phyloP scores from a whole-genome alignment of 192 early-diverging fungal genomes.

The Coemansia sp. region DNA sequence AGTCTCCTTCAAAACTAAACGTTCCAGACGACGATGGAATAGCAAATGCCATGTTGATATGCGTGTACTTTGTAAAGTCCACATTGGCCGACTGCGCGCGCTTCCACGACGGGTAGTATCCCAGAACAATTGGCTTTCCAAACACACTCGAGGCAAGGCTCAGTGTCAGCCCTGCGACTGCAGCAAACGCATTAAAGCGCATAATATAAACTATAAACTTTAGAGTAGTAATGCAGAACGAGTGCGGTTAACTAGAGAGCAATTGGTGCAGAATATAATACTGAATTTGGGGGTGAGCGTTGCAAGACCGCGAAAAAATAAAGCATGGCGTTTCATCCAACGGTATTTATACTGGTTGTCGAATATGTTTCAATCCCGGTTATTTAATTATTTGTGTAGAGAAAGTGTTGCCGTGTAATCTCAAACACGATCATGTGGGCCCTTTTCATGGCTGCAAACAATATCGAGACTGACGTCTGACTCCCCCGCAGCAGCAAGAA shows the following conservation, averaged over 20 bases:
- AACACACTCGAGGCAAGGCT: slow-evolving; percentile 36
- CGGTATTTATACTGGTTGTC: neutral
- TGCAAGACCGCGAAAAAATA: too few species aligned
- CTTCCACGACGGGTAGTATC: slow-evolving; percentile 53
- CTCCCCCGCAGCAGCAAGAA: neutral
- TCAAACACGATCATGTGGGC: neutral
- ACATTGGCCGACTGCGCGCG: slow-evolving; percentile 16
- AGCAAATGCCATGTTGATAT: slow-evolving; percentile 67
- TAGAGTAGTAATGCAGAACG: too few species aligned
- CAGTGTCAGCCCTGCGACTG: slow-evolving; percentile 27
- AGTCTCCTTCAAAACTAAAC: slow-evolving; percentile 37
- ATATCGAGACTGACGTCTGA: neutral
- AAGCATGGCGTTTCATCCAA: neutral
- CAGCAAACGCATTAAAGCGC: slow-evolving; percentile 30
- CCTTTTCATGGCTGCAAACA: neutral
- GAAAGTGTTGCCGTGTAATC: neutral
- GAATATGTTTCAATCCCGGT: neutral
- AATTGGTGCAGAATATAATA: too few species aligned
- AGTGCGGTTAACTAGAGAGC: too few species aligned
- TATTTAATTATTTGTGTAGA: neutral
- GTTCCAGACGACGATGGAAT: slow-evolving; percentile 43
- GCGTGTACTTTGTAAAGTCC: slow-evolving; percentile 60
- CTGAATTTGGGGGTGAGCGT: too few species aligned
- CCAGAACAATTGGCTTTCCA: slow-evolving; percentile 28
- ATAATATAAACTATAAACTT: slow-evolving; percentile 4